These are phyloP conservation scores for Naganishia vaughanmartiniae DNA, from an alignment of 768 basidiomycete species.

Conservation along the genomic window DNA sequence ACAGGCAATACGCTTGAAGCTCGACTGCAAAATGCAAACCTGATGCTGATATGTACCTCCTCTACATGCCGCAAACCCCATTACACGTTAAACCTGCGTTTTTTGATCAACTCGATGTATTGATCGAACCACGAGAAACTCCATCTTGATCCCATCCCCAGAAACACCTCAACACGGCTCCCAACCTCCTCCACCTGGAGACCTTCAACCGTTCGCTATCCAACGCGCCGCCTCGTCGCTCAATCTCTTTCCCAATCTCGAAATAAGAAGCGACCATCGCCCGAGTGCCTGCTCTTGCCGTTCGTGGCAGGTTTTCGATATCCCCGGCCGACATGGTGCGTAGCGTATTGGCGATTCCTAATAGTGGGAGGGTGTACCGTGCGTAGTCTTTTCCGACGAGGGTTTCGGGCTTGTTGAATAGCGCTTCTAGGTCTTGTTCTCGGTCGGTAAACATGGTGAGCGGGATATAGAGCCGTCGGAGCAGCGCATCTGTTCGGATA, in stretches of 20 bases:
- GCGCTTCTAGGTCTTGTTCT: constrained; percentile 6
- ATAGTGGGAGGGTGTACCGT: constrained; percentile 39
- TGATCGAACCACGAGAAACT: no score
- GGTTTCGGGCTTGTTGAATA: constrained; percentile 18
- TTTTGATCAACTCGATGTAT: no score
- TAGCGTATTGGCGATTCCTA: constrained; percentile 44
- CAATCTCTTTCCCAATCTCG: constrained; percentile 48
- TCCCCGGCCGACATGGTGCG: no score
- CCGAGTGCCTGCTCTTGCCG: constrained; percentile 46
- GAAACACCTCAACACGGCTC: background rate
- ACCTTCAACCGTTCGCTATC: constrained; percentile 19
- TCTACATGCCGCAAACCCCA: background rate
- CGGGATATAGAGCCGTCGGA: constrained; percentile 51
- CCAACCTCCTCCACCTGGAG: constrained; percentile 10
- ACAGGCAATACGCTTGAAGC: no score
- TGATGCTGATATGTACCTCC: background rate
- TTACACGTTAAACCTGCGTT: no score
- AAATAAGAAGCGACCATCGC: constrained; percentile 52
- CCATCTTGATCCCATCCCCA: constrained; percentile 13
- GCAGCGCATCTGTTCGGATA: constrained; percentile 48
- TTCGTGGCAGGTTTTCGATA: constrained; percentile 40
- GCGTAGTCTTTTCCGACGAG: background rate
- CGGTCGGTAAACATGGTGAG: constrained; percentile 33
- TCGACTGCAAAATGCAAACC: no score
- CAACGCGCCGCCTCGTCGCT: constrained; percentile 25